Evolutionary conservation across 179 eudicot genomes (phyloP), one percentile per base, ranked within the genome.

Genomic region (Actinidia polygama): DNA sequence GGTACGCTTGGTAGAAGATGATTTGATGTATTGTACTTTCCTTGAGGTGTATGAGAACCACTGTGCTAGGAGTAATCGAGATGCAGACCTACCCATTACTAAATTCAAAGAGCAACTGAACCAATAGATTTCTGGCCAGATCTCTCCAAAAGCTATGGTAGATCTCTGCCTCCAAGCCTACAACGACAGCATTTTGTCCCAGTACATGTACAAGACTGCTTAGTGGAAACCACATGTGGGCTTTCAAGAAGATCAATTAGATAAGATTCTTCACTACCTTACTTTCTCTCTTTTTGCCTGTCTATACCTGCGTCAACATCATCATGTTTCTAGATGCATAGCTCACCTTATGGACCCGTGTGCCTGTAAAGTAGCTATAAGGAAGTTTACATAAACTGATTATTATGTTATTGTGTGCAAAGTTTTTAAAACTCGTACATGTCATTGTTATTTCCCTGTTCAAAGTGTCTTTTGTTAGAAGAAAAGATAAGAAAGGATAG

Each of bases 1-100:
- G 99, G 99, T 97, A 53, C 94, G 99, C 75, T 95, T 97, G 99
- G 99, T 97, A 36, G 99, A 97, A n/a, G 99, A 97, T 86, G 99
- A 97, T 89, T 85, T 95, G 79, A 97, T 94, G 98, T 95, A 95
- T 86, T 95, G 95, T 89, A 97, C 98, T 67, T 93, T 97, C 88
- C 94, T 95, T 64, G 97, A 97, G 91, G 99, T 95, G 66, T 97
- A 97, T 81, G 99, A 97, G 90, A 97, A 95, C 82, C 97, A 95
- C 79, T 97, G 99, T 87, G 97, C 98, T 67, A 95, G 99, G 86
- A 95, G 2, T 82, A 93, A 94, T 80, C 82, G 94, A 82, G 99
- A 97, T 80, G 93, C 99, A n/a, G 99, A 97, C 85, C 93, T 89
- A 78, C 99, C 99, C 15, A 95, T 97, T 51, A 91, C 97, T 19